A percentile compares a stretch with the other conserved stretches of the same genome.
These are phyloP conservation scores for Endothia cerciana DNA, from an alignment of 2,329 filamentous ascomycete species.

Conservation along the genomic window DNA sequence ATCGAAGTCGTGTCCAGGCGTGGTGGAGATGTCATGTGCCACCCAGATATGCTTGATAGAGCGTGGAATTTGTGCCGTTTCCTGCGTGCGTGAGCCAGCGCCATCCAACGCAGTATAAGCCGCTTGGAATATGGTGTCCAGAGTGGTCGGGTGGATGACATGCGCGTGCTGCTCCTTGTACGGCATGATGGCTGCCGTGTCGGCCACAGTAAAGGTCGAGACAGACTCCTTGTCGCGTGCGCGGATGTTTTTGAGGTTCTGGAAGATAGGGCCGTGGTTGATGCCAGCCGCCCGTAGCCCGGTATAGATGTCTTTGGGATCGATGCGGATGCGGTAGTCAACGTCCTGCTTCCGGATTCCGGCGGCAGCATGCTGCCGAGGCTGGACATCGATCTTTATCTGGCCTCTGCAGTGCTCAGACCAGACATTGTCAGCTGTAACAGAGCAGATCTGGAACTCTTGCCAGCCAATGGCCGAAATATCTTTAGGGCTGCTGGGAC, in stretches of 20 bases:
- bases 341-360: neutral
- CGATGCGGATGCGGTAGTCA: constrained; percentile 18
- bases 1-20: neutral
- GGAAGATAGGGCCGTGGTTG: constrained; percentile 32
- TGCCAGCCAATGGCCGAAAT: constrained; percentile 1
- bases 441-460: constrained; percentile 3
- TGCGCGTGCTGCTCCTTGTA: constrained; percentile 32
- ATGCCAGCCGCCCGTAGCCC: constrained; percentile 27
- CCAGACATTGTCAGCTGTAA: neutral
- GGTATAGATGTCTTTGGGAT: constrained; percentile 30
- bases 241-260: constrained; percentile 30
- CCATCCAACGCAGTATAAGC: neutral
- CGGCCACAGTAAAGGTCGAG: constrained; percentile 31
- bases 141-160: constrained; percentile 41
- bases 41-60: constrained; percentile 7
- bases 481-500: neutral
- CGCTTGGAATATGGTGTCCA: constrained; percentile 41
- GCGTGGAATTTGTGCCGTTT: neutral
- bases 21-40: neutral
- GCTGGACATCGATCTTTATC: constrained; percentile 5
- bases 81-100: neutral
- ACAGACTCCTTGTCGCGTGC: constrained; percentile 29
- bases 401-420: neutral
- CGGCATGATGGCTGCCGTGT: constrained; percentile 31
- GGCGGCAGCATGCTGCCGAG: neutral